A percentile compares a stretch with the other conserved stretches of the same genome.
These are phyloP conservation scores for Erysimum cheiri DNA, from an alignment of 441 rosid genomes.

Conservation along the genomic window DNA sequence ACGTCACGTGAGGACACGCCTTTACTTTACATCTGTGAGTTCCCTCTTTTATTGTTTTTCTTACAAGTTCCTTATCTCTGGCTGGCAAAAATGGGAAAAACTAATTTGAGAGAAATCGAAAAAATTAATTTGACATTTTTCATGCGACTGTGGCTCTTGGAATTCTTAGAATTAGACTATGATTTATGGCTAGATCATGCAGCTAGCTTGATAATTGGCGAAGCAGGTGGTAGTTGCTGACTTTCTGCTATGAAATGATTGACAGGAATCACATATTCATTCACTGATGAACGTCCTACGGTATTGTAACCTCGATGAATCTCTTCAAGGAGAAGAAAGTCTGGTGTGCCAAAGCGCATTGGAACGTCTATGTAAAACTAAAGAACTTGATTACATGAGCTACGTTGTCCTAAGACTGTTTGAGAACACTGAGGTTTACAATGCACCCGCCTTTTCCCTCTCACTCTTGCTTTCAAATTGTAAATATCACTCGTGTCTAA, in stretches of 20 bases:
- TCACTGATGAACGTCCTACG: slow-evolving; percentile 98
- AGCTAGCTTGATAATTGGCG: slow-evolving; percentile 3
- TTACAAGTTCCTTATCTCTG: neutral
- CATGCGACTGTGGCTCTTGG: neutral
- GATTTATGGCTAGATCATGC: slow-evolving; percentile 2
- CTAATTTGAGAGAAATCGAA: too few species aligned
- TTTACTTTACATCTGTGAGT: slow-evolving; percentile 99
- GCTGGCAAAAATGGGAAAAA: neutral
- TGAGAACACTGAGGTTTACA: slow-evolving; percentile 79
- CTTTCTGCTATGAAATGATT: slow-evolving; percentile 13
- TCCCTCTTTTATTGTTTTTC: neutral
- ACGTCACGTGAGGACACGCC: slow-evolving; percentile 99
- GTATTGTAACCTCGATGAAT: slow-evolving; percentile 96
- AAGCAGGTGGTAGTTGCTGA: neutral
- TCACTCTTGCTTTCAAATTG: neutral
- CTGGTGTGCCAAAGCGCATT: slow-evolving; percentile 81
- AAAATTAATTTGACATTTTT: neutral
- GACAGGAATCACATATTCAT: slow-evolving; percentile 98
- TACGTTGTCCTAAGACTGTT: slow-evolving; percentile 94
- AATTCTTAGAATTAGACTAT: slow-evolving; percentile 5
- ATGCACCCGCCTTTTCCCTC: slow-evolving; percentile 19
- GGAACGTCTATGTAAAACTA: slow-evolving; percentile 87
- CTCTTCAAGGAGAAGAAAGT: slow-evolving; percentile 95
- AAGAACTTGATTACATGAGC: slow-evolving; percentile 99
- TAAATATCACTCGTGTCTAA: neutral